Conservation (phyloP, 208 protist genomes). For the Trypanosoma melophagium region DNA sequence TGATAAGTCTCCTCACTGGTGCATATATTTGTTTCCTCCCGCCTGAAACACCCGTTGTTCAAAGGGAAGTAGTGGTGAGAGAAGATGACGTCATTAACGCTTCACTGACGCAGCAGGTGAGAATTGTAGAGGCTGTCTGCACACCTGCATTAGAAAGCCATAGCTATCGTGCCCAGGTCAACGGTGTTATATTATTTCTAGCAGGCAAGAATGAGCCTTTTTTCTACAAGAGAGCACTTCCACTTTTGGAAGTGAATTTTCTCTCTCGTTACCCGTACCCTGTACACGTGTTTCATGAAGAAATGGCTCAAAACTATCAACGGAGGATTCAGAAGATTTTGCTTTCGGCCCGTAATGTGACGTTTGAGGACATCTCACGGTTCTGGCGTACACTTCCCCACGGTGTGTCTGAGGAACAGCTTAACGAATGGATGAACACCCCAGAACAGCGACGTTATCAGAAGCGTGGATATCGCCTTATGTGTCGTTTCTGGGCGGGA, state of each 20-base stretch:
- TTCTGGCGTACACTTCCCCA: conserved; percentile 19
- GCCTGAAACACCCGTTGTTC: too few relatives aligned
- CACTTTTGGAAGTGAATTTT: conserved; percentile 33
- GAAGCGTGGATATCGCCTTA: conserved; percentile 39
- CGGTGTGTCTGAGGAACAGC: conserved; percentile 25
- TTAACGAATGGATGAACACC: conserved; percentile 24
- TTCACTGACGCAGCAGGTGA: too few relatives aligned
- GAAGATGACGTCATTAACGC: too few relatives aligned
- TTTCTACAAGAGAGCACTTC: conserved; percentile 34
- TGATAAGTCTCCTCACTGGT: too few relatives aligned
- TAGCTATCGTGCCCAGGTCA: too few relatives aligned
- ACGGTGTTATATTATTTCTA: neutral
- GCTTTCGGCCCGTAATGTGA: conserved; percentile 27
- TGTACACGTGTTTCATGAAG: conserved; percentile 52
- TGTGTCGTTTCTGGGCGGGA: conserved; percentile 38
- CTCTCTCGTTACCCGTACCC: conserved; percentile 40
- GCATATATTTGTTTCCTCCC: too few relatives aligned
- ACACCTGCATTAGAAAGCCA: too few relatives aligned
- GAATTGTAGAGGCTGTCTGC: too few relatives aligned
- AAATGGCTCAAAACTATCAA: conserved; percentile 21
- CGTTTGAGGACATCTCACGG: conserved; percentile 36
- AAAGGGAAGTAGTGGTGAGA: too few relatives aligned
- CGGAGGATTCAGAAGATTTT: conserved; percentile 19
- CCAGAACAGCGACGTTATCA: conserved; percentile 15
- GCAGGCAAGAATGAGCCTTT: neutral